These are phyloP conservation scores for Aureobasidium pullulans DNA, from an alignment of 2,329 filamentous ascomycete genomes.

Conservation along the genomic window DNA sequence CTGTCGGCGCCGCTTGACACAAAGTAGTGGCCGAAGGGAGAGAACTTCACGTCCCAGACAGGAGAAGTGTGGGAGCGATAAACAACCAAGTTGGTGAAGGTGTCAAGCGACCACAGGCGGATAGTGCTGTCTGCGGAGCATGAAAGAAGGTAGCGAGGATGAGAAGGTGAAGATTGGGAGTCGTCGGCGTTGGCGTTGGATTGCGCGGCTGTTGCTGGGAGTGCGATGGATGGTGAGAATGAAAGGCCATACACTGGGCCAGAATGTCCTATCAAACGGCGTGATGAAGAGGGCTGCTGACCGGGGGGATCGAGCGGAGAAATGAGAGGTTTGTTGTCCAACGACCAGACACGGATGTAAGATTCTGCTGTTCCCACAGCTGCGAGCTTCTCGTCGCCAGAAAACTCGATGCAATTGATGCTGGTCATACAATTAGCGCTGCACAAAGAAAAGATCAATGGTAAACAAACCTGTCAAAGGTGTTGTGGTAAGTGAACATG, in stretches of 20 bases:
- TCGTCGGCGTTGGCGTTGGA: conserved; percentile 34
- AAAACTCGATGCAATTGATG: conserved; percentile 91
- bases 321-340: conserved; percentile 75
- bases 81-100: conserved; percentile 85
- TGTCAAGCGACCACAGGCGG: conserved; percentile 85
- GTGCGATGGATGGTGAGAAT: conserved; percentile 66
- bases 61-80: conserved; percentile 92
- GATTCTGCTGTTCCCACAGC: conserved; percentile 88
- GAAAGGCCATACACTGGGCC: conserved; percentile 83
- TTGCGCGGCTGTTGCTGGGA: conserved; percentile 31
- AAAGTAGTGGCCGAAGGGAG: conserved; percentile 94
- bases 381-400: conserved; percentile 78
- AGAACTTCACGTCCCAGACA: conserved; percentile 81
- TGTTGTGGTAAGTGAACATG: conserved; percentile 99
- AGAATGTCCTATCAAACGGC: conserved; percentile 75
- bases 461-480: conserved; percentile 62
- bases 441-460: neutral
- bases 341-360: conserved; percentile 88
- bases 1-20: conserved; percentile 80
- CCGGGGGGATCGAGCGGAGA: conserved; percentile 57
- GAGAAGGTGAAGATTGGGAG: conserved; percentile 38
- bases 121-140: conserved; percentile 81
- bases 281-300: conserved; percentile 58
- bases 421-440: conserved; percentile 38
- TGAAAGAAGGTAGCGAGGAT: conserved; percentile 67